phyloP scores from a whole-genome alignment of 2,329 filamentous ascomycete species.

The Aspergillus costaricaensis region DNA sequence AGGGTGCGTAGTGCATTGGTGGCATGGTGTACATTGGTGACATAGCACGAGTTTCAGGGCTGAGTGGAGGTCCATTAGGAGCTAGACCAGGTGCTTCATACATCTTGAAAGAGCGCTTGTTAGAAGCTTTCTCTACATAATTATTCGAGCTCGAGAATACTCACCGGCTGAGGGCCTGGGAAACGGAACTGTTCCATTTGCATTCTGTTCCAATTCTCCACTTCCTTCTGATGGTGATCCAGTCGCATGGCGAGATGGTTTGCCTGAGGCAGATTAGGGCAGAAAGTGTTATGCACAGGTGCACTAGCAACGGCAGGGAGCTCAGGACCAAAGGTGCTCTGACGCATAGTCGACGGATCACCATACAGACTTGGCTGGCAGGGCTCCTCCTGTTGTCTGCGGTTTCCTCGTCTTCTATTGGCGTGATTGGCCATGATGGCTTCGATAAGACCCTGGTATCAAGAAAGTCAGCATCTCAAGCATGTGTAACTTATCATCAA shows the following conservation, averaged over 20 bases:
- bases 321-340: not conserved
- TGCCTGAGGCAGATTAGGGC: not conserved
- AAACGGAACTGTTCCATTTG: slow-evolving; percentile 19
- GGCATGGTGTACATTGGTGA: no score
- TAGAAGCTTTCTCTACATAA: not conserved
- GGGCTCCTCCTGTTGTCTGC: not conserved
- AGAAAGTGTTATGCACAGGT: not conserved
- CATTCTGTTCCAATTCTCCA: slow-evolving; percentile 9
- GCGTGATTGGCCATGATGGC: not conserved
- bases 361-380: not conserved
- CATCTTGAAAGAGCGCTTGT: not conserved
- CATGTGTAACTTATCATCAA: not conserved
- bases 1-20: no score
- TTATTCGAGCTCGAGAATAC: not conserved
- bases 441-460: not conserved
- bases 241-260: not conserved
- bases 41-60: not conserved
- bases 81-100: not conserved
- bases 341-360: not conserved
- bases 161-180: slow-evolving; percentile 11
- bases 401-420: not conserved
- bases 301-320: not conserved
- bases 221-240: not conserved
- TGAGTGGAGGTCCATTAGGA: not conserved
- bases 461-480: not conserved